Percentiles rank a stretch among this genome's conserved stretches.
These are phyloP conservation scores for Geotrichum klebahnii DNA, from an alignment of 1,139 yeast species.

Conservation along the genomic window DNA sequence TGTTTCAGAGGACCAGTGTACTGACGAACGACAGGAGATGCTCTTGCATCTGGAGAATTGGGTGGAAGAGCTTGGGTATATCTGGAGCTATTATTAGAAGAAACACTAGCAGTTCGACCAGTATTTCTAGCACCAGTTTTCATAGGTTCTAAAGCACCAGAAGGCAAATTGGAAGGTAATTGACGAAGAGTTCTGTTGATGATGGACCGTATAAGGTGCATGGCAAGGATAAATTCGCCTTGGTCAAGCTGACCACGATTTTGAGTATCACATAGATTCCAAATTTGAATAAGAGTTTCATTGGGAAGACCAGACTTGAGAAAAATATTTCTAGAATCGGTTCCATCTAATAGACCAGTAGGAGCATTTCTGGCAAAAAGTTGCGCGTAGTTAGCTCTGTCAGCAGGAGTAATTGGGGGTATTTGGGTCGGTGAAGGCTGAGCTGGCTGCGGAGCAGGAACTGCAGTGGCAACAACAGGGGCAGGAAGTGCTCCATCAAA, in stretches of 20 bases:
- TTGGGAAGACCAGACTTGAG: slow-evolving; percentile 82
- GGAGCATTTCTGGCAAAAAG: slow-evolving; percentile 70
- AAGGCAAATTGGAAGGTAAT: slow-evolving; percentile 67
- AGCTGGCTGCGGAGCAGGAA: slow-evolving; percentile 6
- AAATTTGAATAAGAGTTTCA: slow-evolving; percentile 72
- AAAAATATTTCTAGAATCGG: slow-evolving; percentile 76
- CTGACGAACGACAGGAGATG: slow-evolving; percentile 26
- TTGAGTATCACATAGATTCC: slow-evolving; percentile 80
- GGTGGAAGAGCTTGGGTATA: slow-evolving; percentile 24
- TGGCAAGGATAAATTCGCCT: slow-evolving; percentile 81
- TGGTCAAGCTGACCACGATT: slow-evolving; percentile 67
- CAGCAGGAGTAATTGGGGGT: slow-evolving; percentile 61
- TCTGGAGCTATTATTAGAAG: slow-evolving; percentile 26
- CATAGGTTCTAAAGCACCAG: slow-evolving; percentile 34
- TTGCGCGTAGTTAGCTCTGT: slow-evolving; percentile 65
- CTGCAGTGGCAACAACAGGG: slow-evolving; percentile 22
- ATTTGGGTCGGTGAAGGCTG: slow-evolving; percentile 35
- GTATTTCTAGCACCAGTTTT: slow-evolving; percentile 8
- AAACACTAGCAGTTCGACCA: slow-evolving; percentile 9
- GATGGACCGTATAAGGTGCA: slow-evolving; percentile 87
- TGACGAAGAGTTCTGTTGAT: slow-evolving; percentile 62
- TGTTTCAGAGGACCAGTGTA: slow-evolving; percentile 25
- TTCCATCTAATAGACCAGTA: slow-evolving; percentile 60
- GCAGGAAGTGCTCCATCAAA: slow-evolving; percentile 34
- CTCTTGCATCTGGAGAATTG: slow-evolving; percentile 24